These are phyloP conservation scores for Chimonanthus salicifolius DNA, from an alignment of 164 flowering plant species.

Conservation along the genomic window DNA sequence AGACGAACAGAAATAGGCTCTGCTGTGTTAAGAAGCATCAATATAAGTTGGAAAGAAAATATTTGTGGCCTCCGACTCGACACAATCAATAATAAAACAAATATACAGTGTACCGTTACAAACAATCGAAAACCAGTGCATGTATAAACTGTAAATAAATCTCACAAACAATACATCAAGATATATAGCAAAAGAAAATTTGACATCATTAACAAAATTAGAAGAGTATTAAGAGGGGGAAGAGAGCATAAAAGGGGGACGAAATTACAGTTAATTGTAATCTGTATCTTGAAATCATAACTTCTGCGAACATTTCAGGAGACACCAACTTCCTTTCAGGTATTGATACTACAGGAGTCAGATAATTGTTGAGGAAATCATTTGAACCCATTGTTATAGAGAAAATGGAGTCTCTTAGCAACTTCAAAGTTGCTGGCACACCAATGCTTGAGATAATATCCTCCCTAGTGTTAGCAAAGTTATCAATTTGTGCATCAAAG, in stretches of 20 bases:
- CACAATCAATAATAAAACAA: too few species aligned
- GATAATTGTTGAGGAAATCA: constrained; percentile 71
- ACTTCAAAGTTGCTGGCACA: constrained; percentile 27
- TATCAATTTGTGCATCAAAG: constrained; percentile 69
- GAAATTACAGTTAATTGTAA: constrained; percentile 52
- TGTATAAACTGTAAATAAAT: too few species aligned
- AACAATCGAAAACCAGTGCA: too few species aligned
- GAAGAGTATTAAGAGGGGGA: background rate
- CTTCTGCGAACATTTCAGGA: constrained; percentile 39
- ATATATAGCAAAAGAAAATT: too few species aligned
- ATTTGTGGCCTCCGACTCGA: too few species aligned
- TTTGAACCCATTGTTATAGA: constrained; percentile 67
- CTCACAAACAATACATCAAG: background rate
- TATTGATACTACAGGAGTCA: constrained; percentile 35
- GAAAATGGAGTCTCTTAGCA: constrained; percentile 40
- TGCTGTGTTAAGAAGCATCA: too few species aligned
- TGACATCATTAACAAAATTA: too few species aligned
- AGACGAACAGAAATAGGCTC: too few species aligned
- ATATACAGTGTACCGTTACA: background rate
- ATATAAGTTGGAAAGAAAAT: too few species aligned
- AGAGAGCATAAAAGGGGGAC: background rate
- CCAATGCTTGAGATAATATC: constrained; percentile 50
- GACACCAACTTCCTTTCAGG: constrained; percentile 32
- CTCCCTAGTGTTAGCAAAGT: constrained; percentile 70
- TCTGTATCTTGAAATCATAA: constrained; percentile 50